Conservation (phyloP, 2,329 filamentous ascomycete species). For the Fusarium sororula region DNA sequence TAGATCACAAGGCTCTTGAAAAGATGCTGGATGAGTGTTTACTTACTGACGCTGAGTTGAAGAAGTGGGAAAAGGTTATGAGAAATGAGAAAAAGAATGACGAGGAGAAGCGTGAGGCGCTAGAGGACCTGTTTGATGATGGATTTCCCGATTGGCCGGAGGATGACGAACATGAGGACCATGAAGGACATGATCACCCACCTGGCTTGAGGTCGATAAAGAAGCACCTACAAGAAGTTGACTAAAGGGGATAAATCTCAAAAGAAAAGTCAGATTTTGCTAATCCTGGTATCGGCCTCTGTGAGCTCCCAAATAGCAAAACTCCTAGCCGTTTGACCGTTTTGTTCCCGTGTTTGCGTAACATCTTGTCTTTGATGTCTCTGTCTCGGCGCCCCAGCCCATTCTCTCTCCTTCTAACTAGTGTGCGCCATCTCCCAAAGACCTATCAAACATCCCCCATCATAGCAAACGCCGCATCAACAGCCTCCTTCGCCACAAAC, state of each 20-base stretch:
- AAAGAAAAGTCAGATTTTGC: background rate
- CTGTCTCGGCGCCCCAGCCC: background rate
- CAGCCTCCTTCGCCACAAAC: conserved; percentile 38
- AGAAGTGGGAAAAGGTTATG: conserved; percentile 63
- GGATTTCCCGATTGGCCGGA: conserved; percentile 66
- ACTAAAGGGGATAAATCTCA: background rate
- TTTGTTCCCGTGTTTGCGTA: too few relatives aligned
- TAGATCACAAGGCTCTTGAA: conserved; percentile 63
- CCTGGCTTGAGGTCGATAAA: conserved; percentile 33
- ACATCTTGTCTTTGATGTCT: accelerated
- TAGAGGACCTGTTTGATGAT: conserved; percentile 65
- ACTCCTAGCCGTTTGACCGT: background rate
- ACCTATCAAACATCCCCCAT: conserved; percentile 23
- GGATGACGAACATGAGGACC: conserved; percentile 51
- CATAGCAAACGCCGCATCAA: conserved; percentile 32
- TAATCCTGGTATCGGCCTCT: background rate
- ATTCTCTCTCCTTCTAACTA: background rate
- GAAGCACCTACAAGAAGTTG: conserved; percentile 35
- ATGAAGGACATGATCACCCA: conserved; percentile 41
- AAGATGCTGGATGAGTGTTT: conserved; percentile 67
- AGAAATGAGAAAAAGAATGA: conserved; percentile 47
- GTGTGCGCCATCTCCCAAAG: background rate
- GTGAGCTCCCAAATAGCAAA: background rate
- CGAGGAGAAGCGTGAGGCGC: conserved; percentile 54
- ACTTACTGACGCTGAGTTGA: conserved; percentile 67